These are phyloP conservation scores for Phytophthora multivora DNA, from an alignment of 352 stramenopile species.

Conservation along the genomic window DNA sequence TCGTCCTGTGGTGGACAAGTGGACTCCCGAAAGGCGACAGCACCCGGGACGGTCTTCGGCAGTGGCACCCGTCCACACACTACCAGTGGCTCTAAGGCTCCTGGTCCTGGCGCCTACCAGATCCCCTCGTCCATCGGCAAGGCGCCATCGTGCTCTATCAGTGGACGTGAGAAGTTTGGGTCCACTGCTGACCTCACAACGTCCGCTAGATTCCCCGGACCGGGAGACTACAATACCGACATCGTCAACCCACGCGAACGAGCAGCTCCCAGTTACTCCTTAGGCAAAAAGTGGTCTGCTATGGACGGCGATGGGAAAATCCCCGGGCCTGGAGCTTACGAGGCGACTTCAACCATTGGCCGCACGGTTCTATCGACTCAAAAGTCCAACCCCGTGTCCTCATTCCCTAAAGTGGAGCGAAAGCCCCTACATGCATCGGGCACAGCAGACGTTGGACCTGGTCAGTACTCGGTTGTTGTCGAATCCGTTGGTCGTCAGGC, in stretches of 20 bases:
- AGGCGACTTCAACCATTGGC: constrained; percentile 61
- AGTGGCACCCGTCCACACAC: constrained; percentile 60
- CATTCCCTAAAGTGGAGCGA: constrained; percentile 73
- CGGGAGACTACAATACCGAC: constrained; percentile 63
- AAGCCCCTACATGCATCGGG: constrained; percentile 56
- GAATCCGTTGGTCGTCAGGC: constrained; percentile 68
- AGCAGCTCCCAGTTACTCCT: constrained; percentile 67
- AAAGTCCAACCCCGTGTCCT: constrained; percentile 59
- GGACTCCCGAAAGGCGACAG: constrained; percentile 75
- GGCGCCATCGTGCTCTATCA: constrained; percentile 74
- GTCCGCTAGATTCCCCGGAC: constrained; percentile 54
- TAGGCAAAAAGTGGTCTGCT: constrained; percentile 75
- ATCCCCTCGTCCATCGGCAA: constrained; percentile 77
- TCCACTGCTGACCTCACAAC: constrained; percentile 60
- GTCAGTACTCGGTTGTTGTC: constrained; percentile 75
- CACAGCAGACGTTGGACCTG: constrained; percentile 65
- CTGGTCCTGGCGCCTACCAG: constrained; percentile 66
- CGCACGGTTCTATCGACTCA: constrained; percentile 75
- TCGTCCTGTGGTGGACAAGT: constrained; percentile 72
- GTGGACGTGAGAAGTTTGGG: constrained; percentile 79
- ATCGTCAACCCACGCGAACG: constrained; percentile 76
- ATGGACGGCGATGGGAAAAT: constrained; percentile 52
- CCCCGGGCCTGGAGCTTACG: constrained; percentile 66
- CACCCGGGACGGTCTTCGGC: constrained; percentile 66
- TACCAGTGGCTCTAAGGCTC: constrained; percentile 57